These are phyloP conservation scores for Cyphellophora europaea DNA, from an alignment of 2,329 filamentous ascomycete genomes.

Conservation along the genomic window DNA sequence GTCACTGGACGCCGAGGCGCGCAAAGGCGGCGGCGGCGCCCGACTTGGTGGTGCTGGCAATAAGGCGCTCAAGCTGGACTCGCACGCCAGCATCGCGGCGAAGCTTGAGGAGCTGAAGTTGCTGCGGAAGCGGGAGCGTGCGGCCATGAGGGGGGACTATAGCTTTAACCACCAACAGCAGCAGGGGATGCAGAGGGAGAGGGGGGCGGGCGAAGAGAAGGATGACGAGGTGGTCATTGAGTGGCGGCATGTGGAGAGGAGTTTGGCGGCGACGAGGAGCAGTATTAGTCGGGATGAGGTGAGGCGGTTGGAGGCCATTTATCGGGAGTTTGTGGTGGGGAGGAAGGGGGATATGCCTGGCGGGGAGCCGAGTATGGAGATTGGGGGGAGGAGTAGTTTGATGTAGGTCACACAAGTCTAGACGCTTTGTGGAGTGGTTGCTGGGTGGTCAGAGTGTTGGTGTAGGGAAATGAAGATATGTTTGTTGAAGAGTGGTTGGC, in stretches of 20 bases:
- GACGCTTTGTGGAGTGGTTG: too few relatives aligned
- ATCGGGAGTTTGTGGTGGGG: slow-evolving; percentile 84
- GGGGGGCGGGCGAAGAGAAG: slow-evolving; percentile 3
- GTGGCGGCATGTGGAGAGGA: slow-evolving; percentile 74
- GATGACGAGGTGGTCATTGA: slow-evolving; percentile 66
- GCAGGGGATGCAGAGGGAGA: background rate
- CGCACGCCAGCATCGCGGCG: slow-evolving; percentile 68
- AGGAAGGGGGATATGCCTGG: slow-evolving; percentile 92
- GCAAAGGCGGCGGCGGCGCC: slow-evolving; percentile 28
- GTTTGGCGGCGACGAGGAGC: slow-evolving; percentile 65
- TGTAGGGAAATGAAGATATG: too few relatives aligned
- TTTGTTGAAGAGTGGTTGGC: too few relatives aligned
- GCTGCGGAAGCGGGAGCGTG: slow-evolving; percentile 37
- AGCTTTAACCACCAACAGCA: background rate
- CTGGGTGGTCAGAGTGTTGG: too few relatives aligned
- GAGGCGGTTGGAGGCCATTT: slow-evolving; percentile 66
- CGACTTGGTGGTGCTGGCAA: slow-evolving; percentile 37
- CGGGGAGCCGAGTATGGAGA: slow-evolving; percentile 82
- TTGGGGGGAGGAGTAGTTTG: slow-evolving; percentile 84
- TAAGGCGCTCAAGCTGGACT: slow-evolving; percentile 42
- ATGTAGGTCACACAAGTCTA: too few relatives aligned
- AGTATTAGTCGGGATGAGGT: slow-evolving; percentile 77
- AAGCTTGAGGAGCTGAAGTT: slow-evolving; percentile 74
- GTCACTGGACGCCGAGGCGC: slow-evolving; percentile 40
- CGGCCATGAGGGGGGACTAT: slow-evolving; percentile 7